Base-by-base conservation (phyloP, 805 yeast genomes). In the Candida morakotiae region DNA sequence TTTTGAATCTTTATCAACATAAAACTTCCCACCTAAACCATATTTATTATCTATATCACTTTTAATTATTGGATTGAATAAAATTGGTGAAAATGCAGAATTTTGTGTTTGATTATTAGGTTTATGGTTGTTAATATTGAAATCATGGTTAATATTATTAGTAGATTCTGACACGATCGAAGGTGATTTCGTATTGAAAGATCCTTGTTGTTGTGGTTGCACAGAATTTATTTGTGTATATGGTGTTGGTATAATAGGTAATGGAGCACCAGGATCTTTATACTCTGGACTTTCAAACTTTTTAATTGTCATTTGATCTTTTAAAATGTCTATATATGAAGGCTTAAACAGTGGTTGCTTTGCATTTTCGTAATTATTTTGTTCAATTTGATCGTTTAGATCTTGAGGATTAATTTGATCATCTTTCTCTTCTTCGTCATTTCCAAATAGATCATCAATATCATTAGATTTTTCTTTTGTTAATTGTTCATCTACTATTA, bases 1-100 rank as follows among this genome's bases (percentile, higher is more conserved):
- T 11, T 34, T 39, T 8, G 54, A 36, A 13, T 66, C 71, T 32
- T 59, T 55, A 4, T 59, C 63, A 11, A 84, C 86, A 53, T 80
- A 88, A 53, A 85, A 91, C 52, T 89, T 84, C 2, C 98, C 98
- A 5, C 98, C 98, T 45, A 73, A 73, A 9, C 82, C 81, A 51
- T 91, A 91, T 52, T 91, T 91, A 39, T 84, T 79, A 53, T 91
- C 98, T 27, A 91, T 80, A 40, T 75, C 79, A 32, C 76, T 73
- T 39, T 79, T 80, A 38, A 87, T 83, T 14, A 82, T 73, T 0
- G 96, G 95, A 49, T 86, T 83, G 61, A 88, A 89, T 28, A 74
- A 71, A 28, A 88, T 65, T 0, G 95, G 95, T 0, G 95, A 85
- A 58, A 87, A 89, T 0, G 82, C 77, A 29, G 95, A 85, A 39